Conservation (phyloP, 2,329 filamentous ascomycete species). For the Arthroderma uncinatum region DNA sequence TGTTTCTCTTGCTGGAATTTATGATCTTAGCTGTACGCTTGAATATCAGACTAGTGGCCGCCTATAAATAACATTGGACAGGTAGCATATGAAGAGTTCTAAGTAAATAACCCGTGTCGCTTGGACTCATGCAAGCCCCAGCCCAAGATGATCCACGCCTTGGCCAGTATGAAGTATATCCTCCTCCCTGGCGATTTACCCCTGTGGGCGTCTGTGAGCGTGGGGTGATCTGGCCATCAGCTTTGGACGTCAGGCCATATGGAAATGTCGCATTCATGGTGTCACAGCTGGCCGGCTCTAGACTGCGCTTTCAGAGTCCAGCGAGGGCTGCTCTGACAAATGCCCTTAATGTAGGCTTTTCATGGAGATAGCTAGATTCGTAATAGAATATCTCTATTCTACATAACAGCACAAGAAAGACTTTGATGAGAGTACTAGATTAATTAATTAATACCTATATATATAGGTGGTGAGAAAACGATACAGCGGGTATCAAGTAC, state of each 20-base stretch:
- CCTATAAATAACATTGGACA: too few relatives aligned
- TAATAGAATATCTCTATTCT: background rate
- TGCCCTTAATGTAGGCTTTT: background rate
- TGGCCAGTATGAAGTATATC: background rate
- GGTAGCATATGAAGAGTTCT: too few relatives aligned
- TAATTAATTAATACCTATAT: background rate
- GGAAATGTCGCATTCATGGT: background rate
- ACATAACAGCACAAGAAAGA: too few relatives aligned
- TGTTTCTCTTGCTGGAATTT: too few relatives aligned
- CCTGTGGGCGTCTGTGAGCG: too few relatives aligned
- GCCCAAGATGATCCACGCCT: background rate
- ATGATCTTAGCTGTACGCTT: too few relatives aligned
- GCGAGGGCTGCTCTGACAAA: background rate
- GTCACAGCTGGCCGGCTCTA: background rate
- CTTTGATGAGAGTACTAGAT: too few relatives aligned
- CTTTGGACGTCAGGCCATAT: background rate
- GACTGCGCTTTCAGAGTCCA: background rate
- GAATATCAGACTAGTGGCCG: too few relatives aligned
- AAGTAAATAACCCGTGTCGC: too few relatives aligned
- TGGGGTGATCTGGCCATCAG: background rate
- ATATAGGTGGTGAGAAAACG: background rate
- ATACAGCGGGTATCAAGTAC: slow-evolving; percentile 2
- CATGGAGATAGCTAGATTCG: background rate
- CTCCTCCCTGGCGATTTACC: background rate
- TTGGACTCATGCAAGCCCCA: background rate